These are phyloP conservation scores for Zygosaccharomyces rouxii DNA, from an alignment of 805 yeast species.

Conservation along the genomic window DNA sequence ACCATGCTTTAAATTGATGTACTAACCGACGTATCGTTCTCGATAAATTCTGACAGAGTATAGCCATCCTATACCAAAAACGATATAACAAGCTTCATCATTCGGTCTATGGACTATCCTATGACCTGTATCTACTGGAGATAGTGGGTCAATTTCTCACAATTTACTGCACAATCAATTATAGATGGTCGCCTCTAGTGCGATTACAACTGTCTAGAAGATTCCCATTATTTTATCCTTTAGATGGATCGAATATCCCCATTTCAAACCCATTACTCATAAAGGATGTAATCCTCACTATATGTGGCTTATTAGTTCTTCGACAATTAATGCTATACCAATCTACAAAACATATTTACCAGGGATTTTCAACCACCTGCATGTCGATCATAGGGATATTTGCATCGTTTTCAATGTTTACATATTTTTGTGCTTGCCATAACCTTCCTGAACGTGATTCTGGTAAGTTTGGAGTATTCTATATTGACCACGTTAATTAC, in stretches of 20 bases:
- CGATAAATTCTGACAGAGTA: constrained; percentile 5
- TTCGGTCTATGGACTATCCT: constrained; percentile 39
- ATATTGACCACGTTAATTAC: constrained; percentile 41
- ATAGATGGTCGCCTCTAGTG: constrained; percentile 23
- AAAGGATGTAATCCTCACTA: constrained; percentile 15
- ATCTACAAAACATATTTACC: constrained; percentile 36
- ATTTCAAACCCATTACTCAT: constrained; percentile 22
- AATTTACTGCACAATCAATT: constrained; percentile 26
- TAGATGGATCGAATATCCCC: constrained; percentile 17
- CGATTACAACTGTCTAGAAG: constrained; percentile 30
- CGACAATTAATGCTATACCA: constrained; percentile 31
- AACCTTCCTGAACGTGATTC: constrained; percentile 20
- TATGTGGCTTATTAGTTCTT: constrained; percentile 19
- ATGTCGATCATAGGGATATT: constrained; percentile 4
- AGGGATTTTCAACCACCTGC: constrained; percentile 33
- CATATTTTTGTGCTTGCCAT: constrained; percentile 20
- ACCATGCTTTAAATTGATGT: background rate
- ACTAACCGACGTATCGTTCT: background rate
- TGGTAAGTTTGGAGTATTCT: constrained; percentile 34
- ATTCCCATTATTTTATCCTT: constrained; percentile 35
- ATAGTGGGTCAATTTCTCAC: constrained; percentile 13
- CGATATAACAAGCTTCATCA: constrained; percentile 28
- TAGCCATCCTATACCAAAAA: constrained; percentile 24
- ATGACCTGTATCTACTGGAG: constrained; percentile 30
- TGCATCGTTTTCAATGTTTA: constrained; percentile 17